Evolutionary conservation across 1,284 basidiomycete species (phyloP), one percentile per base, ranked within the genome.

Genomic region (Rhizoctonia solani): DNA sequence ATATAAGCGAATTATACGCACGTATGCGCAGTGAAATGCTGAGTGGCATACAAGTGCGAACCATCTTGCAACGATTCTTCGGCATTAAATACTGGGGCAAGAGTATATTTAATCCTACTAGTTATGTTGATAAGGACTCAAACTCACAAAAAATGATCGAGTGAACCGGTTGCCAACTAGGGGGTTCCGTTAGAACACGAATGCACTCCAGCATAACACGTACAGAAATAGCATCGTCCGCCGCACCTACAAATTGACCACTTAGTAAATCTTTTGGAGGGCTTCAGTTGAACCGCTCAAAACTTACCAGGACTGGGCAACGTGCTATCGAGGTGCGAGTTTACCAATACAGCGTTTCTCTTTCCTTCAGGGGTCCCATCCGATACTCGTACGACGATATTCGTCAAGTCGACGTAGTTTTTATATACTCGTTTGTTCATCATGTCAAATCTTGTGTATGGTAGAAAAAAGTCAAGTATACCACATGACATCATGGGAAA

Each of bases 21-120:
- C 90, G 86, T 90, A 21, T 83, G 74, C 6, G 87, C 86, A 44
- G 84, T 85, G 1, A 85, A 84, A 74, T 95, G 92, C 73, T 95
- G 91, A 0, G 92, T 96, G 6, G 93, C 88, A 76, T 89, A 97
- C 3, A 96, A 80, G 76, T 99, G 95, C 0, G 93, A 95, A 0
- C 92, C 95, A 74, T 98, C 95, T 76, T 97, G 95, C n/a, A 96
- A 77, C 0, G 88, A 90, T 74, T 96, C 93, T 75, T 99, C 95
- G 4, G 91, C 97, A 70, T 97, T 98, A 81, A 97, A 98, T 69
- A 98, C 92, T 94, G 55, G 50, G 55, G n/a, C 30, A 0, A 13
- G 16, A 14, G 37, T 3, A 50, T 16, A 54, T 39, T 44, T 46
- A 46, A 13, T 27, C 14, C 37, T 52, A 52, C 68, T n/a, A n/a